phyloP scores from a whole-genome alignment of 139 green algal species.

The Yamagishiella unicocca region DNA sequence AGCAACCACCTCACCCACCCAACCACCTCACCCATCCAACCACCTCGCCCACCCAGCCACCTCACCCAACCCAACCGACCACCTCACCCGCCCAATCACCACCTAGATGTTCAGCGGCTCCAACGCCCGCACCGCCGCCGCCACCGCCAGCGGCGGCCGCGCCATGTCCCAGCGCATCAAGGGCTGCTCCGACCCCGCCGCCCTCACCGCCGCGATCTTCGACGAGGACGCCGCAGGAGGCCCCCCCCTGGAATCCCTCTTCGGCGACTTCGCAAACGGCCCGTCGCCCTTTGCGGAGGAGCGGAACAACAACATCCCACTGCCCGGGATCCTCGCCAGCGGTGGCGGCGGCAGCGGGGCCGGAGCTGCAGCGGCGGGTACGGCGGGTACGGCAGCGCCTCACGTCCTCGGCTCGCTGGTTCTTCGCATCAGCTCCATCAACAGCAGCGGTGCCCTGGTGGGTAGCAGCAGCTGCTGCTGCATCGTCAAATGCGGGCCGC shows the following conservation, averaged over 20 bases:
- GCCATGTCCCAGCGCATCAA: too few relatives aligned
- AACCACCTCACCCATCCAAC: too few relatives aligned
- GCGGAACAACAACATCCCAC: not conserved
- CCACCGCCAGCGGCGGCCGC: too few relatives aligned
- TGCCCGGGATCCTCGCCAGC: not conserved
- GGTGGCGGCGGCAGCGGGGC: not conserved
- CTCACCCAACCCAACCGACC: too few relatives aligned
- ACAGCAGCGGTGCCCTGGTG: not conserved
- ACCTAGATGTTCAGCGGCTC: too few relatives aligned
- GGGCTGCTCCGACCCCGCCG: not conserved
- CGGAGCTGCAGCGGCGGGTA: not conserved
- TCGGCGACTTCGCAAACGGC: not conserved
- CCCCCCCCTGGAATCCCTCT: not conserved
- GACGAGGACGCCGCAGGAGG: not conserved
- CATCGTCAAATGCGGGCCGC: conserved; percentile 48
- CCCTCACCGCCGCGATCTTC: not conserved
- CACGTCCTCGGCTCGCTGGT: conserved; percentile 12
- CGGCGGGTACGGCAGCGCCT: not conserved
- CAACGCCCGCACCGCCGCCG: too few relatives aligned
- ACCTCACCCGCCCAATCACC: too few relatives aligned
- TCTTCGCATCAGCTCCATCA: conserved; percentile 6
- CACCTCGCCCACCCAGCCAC: too few relatives aligned
- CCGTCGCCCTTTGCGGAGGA: not conserved
- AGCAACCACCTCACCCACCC: too few relatives aligned
- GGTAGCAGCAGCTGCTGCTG: conserved; percentile 45